Evolutionary conservation across 2,329 filamentous ascomycete species (phyloP), one percentile per base, ranked within the genome.

Genomic region (Scedosporium dehoogii): DNA sequence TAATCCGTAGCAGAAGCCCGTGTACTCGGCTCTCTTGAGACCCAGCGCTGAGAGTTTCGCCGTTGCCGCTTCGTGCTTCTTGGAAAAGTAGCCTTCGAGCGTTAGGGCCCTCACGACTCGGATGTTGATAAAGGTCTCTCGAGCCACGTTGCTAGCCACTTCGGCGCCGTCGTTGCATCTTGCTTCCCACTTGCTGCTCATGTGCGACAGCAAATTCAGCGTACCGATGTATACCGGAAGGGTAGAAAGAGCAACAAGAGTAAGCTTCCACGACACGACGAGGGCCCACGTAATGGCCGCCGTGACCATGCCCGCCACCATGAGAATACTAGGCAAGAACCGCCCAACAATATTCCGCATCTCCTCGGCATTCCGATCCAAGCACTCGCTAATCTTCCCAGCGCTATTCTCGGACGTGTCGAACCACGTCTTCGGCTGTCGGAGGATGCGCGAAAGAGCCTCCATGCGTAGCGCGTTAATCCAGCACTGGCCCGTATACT

Each of bases 341-440:
- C 89, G 84, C 1, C 90, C 89, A 0, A 96, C 80, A 0, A 97
- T 76, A 67, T 90, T 92, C 7, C 90, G 84, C 84, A 94, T 92
- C 70, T 96, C 91, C 71, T 97, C 92, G 0, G 88, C 89, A 68
- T 91, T 90, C 16, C 88, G 83, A 68, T 96, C 91, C 0, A 97
- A 80, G 55, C 83, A 88, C 64, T 90, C 86, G 0, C 81, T 85
- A 51, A 97, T 79, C 27, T 41, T 25, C 0, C 79, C 78, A 0
- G 88, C 76, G 0, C 81, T 84, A 71, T 94, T 89, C 41, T 79
- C 78, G 1, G 87, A 79, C 59, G 81, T 77, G 65, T 91, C 87
- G 67, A 96, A 96, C 87, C 92, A 97, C 4, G 81, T 74, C 64
- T 83, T 86, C 0, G 90, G 88, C 69, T 97, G 93, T 46, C 82